Evolutionary conservation across 768 basidiomycete genomes (phyloP), one percentile per base, ranked within the genome.

Genomic region (Saitozyma podzolica): DNA sequence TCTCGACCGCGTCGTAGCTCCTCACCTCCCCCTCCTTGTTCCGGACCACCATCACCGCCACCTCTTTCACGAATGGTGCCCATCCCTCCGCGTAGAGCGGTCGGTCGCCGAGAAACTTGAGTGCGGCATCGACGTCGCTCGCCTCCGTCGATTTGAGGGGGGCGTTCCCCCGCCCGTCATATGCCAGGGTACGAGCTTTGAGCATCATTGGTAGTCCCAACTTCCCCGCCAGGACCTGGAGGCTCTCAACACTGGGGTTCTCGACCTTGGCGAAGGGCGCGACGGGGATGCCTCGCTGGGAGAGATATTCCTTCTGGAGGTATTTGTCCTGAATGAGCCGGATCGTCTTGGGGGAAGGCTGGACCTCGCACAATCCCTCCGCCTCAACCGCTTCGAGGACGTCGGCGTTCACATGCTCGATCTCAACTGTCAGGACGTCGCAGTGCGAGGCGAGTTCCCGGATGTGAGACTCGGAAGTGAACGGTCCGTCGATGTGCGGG

Each of bases 21-120:
- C 80, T 77, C 3, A 93, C 86, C 57, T 89, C 85, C 3, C 92
- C 95, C 14, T 80, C 78, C 7, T 83, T 82, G 14, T 89, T 87
- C 41, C 91, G 87, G 2, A 96, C 94, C 10, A 98, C 96, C 90
- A 99, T 96, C 42, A 98, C 92, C 0, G 96, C 93, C 41, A 97
- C 88, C 78, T 98, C 96, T 70, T 88, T 88, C 13, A 82, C 80
- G 73, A 98, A 98, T 0, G 88, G 86, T 0, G 93, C 89, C 89
- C 91, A 96, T 73, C 88, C 89, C 78, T 99, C 96, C 0, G 92
- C 95, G 71, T 98, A 99, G 4, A 97, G 81, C 0, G 89, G 87
- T 2, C 90, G 83, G 60, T 87, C 83, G 13, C 92, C 85, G 9
- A 84, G 73, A 20, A 80, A 79, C 8, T 77, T 66, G 55, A 86